These are phyloP conservation scores for Magnolia changhungtana DNA, from an alignment of 164 flowering plant genomes.

Conservation along the genomic window DNA sequence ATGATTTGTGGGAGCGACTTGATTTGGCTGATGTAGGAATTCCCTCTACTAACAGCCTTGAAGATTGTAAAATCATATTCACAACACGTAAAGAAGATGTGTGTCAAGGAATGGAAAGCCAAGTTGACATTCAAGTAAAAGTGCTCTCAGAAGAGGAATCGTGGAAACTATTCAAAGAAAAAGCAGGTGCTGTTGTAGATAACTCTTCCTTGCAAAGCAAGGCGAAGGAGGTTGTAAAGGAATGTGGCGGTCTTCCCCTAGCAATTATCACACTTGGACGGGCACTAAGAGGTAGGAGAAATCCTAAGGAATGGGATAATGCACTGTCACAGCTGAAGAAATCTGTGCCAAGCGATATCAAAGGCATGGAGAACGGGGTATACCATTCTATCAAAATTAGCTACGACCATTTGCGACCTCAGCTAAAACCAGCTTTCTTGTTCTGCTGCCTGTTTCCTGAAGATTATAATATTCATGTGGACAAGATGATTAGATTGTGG, in stretches of 20 bases:
- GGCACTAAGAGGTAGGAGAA: conserved; percentile 1
- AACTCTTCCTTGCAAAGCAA: background rate
- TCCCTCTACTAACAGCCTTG: background rate
- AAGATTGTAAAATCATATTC: conserved; percentile 6
- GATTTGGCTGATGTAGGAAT: conserved; percentile 4
- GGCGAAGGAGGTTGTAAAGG: background rate
- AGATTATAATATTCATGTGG: background rate
- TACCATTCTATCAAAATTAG: conserved; percentile 10
- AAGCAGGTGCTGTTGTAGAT: conserved; percentile 1
- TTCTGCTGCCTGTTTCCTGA: conserved; percentile 16
- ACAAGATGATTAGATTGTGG: conserved; percentile 11
- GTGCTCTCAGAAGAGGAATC: conserved; percentile 6
- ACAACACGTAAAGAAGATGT: conserved; percentile 1
- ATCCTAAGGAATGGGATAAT: conserved; percentile 3
- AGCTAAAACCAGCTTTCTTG: background rate
- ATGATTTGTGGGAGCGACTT: conserved; percentile 10
- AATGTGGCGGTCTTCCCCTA: conserved; percentile 14
- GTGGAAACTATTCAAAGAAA: conserved; percentile 8
- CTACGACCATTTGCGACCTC: background rate
- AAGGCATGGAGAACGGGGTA: conserved; percentile 2
- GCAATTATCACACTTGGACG: conserved; percentile 10
- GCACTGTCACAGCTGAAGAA: conserved; percentile 8
- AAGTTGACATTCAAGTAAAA: conserved; percentile 4
- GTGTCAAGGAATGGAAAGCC: conserved; percentile 7
- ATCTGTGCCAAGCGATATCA: background rate